These are phyloP conservation scores for Trichaptum fuscoviolaceum DNA, from an alignment of 768 basidiomycete species.

Conservation along the genomic window DNA sequence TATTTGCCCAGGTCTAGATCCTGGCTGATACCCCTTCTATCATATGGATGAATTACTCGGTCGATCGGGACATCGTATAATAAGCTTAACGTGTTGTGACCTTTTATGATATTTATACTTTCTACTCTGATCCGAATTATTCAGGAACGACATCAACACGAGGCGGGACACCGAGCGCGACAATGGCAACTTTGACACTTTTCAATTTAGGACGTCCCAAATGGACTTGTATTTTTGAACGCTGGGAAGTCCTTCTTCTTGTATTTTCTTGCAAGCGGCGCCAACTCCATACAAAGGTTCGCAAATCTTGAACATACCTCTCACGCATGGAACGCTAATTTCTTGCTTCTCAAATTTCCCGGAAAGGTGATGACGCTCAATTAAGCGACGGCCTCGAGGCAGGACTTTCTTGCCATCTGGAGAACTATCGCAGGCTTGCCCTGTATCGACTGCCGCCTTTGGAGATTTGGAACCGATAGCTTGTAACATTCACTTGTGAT, in stretches of 20 bases:
- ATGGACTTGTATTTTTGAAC: neutral
- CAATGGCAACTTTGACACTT: neutral
- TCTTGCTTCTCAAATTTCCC: slow-evolving; percentile 1
- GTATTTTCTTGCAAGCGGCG: neutral
- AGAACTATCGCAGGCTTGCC: neutral
- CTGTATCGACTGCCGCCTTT: neutral
- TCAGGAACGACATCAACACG: neutral
- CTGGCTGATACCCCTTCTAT: too few species aligned
- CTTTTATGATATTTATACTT: too few species aligned
- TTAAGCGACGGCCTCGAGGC: neutral
- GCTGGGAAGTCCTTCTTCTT: neutral
- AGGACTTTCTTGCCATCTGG: neutral
- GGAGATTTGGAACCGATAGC: neutral
- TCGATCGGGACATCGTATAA: too few species aligned
- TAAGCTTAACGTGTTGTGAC: too few species aligned
- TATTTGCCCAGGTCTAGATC: too few species aligned
- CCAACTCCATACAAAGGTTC: neutral
- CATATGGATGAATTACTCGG: too few species aligned
- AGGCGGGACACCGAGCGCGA: neutral
- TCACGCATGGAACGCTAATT: neutral
- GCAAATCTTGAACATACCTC: neutral
- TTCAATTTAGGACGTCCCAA: neutral
- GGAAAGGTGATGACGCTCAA: neutral
- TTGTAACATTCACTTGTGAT: neutral
- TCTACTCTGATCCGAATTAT: too few species aligned